These are phyloP conservation scores for Cladosporium velox DNA, from an alignment of 2,329 filamentous ascomycete species.

Conservation along the genomic window DNA sequence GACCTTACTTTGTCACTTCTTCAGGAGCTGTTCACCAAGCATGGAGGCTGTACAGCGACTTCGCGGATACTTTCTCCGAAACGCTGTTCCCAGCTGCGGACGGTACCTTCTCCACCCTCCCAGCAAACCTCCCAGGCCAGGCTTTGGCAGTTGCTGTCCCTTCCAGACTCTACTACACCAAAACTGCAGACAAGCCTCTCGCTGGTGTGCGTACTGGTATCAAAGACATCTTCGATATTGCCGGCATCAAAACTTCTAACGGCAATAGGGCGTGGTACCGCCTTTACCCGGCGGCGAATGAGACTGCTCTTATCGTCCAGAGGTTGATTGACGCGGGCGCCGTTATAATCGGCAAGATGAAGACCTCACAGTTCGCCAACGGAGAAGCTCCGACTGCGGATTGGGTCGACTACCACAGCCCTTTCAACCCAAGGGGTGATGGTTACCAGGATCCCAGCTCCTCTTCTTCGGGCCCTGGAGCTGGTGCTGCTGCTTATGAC, in stretches of 20 bases:
- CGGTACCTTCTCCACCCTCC: constrained; percentile 47
- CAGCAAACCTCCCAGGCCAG: constrained; percentile 46
- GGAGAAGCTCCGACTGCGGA: constrained; percentile 53
- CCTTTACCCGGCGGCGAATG: constrained; percentile 50
- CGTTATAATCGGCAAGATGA: constrained; percentile 50
- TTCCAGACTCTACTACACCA: constrained; percentile 61
- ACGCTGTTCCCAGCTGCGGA: constrained; percentile 43
- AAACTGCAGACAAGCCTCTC: constrained; percentile 56
- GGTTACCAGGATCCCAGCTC: constrained; percentile 50
- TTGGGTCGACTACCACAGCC: constrained; percentile 49
- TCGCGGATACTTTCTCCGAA: constrained; percentile 53
- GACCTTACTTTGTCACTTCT: constrained; percentile 54
- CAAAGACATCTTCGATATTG: constrained; percentile 64
- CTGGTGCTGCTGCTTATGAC: constrained; percentile 47
- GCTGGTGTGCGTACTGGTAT: constrained; percentile 62
- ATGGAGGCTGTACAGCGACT: constrained; percentile 54
- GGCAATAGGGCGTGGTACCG: constrained; percentile 62
- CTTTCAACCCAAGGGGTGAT: constrained; percentile 49
- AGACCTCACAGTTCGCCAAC: constrained; percentile 49
- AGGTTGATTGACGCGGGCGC: constrained; percentile 62
- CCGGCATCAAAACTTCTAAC: constrained; percentile 57
- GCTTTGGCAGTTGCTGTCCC: constrained; percentile 56
- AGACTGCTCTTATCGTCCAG: constrained; percentile 55
- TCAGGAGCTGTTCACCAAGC: constrained; percentile 51
- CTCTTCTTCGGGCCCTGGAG: constrained; percentile 51